Conservation (phyloP, 495 filamentous ascomycete genomes). For the Xylaria bambusicola region DNA sequence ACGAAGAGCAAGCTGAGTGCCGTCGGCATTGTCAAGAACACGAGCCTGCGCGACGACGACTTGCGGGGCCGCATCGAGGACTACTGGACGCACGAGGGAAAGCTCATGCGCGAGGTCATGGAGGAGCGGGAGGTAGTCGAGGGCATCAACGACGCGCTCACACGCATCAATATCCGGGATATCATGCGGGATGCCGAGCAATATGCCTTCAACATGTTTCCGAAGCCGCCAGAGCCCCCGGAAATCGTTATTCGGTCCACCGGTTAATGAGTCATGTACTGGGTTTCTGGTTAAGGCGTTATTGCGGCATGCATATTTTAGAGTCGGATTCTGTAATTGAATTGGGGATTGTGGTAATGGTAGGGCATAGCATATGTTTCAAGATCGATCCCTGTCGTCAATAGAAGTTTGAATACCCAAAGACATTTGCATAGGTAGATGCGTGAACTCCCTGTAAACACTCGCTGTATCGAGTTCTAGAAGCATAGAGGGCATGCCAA, state of each 20-base stretch:
- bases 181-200: constrained; percentile 56
- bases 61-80: constrained; percentile 44
- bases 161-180: constrained; percentile 51
- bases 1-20: constrained; percentile 51
- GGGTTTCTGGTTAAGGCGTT: background rate
- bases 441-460: background rate
- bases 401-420: too few species aligned
- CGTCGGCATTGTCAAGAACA: constrained; percentile 57
- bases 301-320: background rate
- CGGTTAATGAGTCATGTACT: constrained; percentile 4
- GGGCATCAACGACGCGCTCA: constrained; percentile 57
- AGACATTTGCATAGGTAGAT: background rate
- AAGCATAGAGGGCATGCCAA: too few species aligned
- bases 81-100: constrained; percentile 59
- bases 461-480: background rate
- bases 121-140: constrained; percentile 62
- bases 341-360: too few species aligned
- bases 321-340: background rate
- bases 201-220: constrained; percentile 51
- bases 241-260: constrained; percentile 7
- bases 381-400: too few species aligned
- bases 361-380: too few species aligned
- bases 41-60: constrained; percentile 53
- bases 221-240: constrained; percentile 29
- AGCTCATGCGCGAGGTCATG: constrained; percentile 58